Base-by-base conservation (phyloP, 1,284 basidiomycete genomes). In the Athelia psychrophila region DNA sequence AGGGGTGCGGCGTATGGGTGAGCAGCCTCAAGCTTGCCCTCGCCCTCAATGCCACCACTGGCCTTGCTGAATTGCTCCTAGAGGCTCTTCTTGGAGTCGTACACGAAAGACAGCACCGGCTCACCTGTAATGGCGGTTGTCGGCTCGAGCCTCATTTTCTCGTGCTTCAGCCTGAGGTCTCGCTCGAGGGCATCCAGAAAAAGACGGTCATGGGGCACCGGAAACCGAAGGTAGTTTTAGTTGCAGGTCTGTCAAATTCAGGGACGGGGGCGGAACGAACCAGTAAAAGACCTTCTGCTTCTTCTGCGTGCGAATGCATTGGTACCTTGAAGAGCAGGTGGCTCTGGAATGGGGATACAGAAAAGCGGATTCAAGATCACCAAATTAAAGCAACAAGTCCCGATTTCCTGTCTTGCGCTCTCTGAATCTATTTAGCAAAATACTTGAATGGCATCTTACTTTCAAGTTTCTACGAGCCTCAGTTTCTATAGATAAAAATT, bases 221-320 rank as follows among this genome's bases (percentile, higher is more conserved):
- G 86, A 68, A 84, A 87, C 84, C 84, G 86, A 62, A 13, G 27
- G 27, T 30, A 33, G 9, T 36, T 40, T 27, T 8, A 20, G 10
- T n/a, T 19, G 13, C 25, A 19, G 36, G 9, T 19, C 27, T 23
- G 48, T 18, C 32, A 15, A n/a, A 35, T 51, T 19, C 48, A 49
- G 48, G 51, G 33, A 44, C 30, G 27, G 48, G 27, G 27, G 13
- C 48, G 23, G 3, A 12, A 74, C 84, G 49, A 61, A 91, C 93
- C 93, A 96, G 69, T 91, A 95, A 64, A 95, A 96, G 20, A 91
- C 91, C 66, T 94, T 93, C 73, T 95, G 93, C 74, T 95, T 95
- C 78, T 96, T 97, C 68, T 96, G 93, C 1, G 94, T 96, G 40
- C 93, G 84, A 57, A 97, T 95, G 67, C 93, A 95, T 63, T 94